Evolutionary conservation across 2,329 filamentous ascomycete species (phyloP).

Genomic region (Cercospora canescens): DNA sequence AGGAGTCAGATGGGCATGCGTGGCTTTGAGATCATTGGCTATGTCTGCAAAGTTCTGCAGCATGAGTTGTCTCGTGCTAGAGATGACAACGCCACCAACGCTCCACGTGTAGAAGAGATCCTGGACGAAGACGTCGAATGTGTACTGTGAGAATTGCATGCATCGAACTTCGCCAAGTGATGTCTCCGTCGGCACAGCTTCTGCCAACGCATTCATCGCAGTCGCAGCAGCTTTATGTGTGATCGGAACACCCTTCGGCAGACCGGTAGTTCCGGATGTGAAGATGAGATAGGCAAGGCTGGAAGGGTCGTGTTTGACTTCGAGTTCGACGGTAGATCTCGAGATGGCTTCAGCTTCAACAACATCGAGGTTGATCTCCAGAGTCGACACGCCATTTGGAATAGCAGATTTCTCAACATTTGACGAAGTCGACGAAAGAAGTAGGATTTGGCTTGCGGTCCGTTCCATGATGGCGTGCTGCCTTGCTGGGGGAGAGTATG

Average conservation of each 20-base stretch:
- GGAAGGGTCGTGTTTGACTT: slow-evolving; percentile 21
- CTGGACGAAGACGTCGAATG: slow-evolving; percentile 44
- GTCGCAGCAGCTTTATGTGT: slow-evolving; percentile 39
- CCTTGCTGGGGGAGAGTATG: slow-evolving; percentile 23
- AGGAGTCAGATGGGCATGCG: slow-evolving; percentile 21
- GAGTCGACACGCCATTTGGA: slow-evolving; percentile 8
- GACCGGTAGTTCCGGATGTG: slow-evolving; percentile 41
- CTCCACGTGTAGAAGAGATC: slow-evolving; percentile 27
- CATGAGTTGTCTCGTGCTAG: slow-evolving; percentile 18
- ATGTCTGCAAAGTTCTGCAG: slow-evolving; percentile 19
- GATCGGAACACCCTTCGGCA: slow-evolving; percentile 43
- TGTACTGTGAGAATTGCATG: slow-evolving; percentile 42
- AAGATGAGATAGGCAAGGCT: slow-evolving; percentile 63
- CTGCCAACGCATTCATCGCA: slow-evolving; percentile 36
- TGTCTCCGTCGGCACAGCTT: slow-evolving; percentile 12
- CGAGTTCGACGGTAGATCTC: background rate
- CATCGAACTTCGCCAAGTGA: slow-evolving; percentile 9
- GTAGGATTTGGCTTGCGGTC: slow-evolving; percentile 11
- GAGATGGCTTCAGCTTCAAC: background rate
- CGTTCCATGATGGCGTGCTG: slow-evolving; percentile 20
- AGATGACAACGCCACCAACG: slow-evolving; percentile 16
- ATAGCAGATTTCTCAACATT: slow-evolving; percentile 5
- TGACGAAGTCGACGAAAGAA: slow-evolving; percentile 7
- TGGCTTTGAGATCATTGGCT: slow-evolving; percentile 17
- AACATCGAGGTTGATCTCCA: background rate